phyloP scores from a whole-genome alignment of 139 green algal species.

The Astrephomene gubernaculifera region DNA sequence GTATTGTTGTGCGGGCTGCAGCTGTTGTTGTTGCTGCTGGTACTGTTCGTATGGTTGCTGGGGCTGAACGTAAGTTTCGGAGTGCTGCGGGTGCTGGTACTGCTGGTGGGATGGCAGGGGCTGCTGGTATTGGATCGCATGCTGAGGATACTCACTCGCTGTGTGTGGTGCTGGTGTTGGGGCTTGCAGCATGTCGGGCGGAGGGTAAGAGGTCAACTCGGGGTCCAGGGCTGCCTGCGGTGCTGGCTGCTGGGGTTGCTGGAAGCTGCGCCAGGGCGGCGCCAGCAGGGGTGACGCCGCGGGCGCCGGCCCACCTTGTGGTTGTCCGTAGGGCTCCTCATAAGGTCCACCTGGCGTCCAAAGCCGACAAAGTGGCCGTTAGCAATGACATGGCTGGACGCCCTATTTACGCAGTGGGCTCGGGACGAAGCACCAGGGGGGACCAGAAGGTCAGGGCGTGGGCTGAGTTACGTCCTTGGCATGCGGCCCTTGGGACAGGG shows the following conservation, averaged over 20 bases:
- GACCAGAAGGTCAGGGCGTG: background rate
- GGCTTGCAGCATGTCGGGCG: background rate
- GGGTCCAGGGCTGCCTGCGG: background rate
- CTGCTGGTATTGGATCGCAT: background rate
- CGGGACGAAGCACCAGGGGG: background rate
- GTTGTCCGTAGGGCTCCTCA: constrained; percentile 26
- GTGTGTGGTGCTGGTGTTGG: no score
- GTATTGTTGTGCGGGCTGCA: constrained; percentile 9
- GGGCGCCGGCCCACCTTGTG: background rate
- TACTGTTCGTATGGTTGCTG: background rate
- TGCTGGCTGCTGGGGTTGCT: background rate
- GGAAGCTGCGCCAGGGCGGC: background rate
- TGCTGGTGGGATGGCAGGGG: background rate
- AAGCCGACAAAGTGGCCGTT: constrained; percentile 42
- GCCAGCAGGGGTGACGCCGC: background rate
- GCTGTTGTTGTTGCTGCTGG: constrained; percentile 6
- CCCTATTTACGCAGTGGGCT: background rate
- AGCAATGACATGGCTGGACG: background rate
- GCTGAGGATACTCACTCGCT: no score
- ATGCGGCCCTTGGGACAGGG: background rate
- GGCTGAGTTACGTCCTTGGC: background rate
- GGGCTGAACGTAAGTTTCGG: background rate
- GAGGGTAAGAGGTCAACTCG: background rate
- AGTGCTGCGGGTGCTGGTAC: constrained; percentile 6
- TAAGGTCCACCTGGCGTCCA: constrained; percentile 26